phyloP scores from a whole-genome alignment of 1,139 yeast genomes.

The Wickerhamiella infanticola region DNA sequence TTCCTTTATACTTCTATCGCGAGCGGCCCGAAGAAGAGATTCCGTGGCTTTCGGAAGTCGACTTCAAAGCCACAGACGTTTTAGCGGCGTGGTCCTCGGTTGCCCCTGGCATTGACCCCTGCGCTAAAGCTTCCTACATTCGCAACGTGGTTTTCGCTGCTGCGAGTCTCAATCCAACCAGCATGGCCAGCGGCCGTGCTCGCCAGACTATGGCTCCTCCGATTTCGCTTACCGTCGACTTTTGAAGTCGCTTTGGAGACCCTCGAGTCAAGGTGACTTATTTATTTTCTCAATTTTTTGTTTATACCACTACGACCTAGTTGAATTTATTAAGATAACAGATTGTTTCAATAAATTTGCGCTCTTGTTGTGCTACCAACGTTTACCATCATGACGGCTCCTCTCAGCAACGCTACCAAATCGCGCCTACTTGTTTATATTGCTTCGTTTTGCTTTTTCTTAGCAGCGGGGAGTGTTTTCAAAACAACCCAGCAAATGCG shows the following conservation, averaged over 20 bases:
- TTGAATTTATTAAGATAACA: no score
- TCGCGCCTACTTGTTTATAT: neutral
- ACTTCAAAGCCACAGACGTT: slow-evolving; percentile 14
- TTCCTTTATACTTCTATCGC: neutral
- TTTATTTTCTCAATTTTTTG: neutral
- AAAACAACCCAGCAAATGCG: neutral
- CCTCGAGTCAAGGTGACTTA: neutral
- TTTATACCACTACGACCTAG: neutral
- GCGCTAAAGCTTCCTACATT: slow-evolving; percentile 11
- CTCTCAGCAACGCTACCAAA: neutral
- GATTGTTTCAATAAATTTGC: no score
- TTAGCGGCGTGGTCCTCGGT: slow-evolving; percentile 14
- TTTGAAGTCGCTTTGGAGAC: neutral
- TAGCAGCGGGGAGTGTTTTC: neutral
- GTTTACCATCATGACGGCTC: neutral
- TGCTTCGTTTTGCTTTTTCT: neutral
- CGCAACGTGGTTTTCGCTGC: slow-evolving; percentile 14
- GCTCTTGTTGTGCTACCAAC: neutral
- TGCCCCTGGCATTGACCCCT: slow-evolving; percentile 10
- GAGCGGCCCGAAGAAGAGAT: neutral
- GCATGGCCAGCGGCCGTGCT: slow-evolving; percentile 14
- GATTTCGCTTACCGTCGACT: neutral
- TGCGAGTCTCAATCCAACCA: slow-evolving; percentile 13
- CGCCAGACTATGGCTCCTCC: slow-evolving; percentile 14
- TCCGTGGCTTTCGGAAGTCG: neutral